Evolutionary conservation across 1,139 yeast genomes (phyloP).

Genomic region (Geotrichum restrictum): DNA sequence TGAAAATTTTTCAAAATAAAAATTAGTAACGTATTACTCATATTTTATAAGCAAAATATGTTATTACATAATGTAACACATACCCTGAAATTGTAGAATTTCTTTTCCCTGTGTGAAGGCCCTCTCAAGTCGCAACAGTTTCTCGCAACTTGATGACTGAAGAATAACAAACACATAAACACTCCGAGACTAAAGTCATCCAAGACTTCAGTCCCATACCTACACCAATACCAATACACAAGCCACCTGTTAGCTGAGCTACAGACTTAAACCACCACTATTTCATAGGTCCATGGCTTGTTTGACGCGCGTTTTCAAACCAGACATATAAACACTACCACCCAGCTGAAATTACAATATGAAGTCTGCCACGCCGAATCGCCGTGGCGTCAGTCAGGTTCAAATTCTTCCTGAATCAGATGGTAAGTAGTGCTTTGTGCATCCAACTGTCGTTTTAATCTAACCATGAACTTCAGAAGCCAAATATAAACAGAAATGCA

Average conservation of each 20-base stretch:
- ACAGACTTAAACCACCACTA: no score
- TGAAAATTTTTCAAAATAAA: neutral
- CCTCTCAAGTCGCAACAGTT: no score
- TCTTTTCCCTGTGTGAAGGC: neutral
- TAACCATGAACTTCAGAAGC: conserved; percentile 27
- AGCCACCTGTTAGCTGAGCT: no score
- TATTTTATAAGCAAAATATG: neutral
- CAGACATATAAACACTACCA: neutral
- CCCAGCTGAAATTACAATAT: neutral
- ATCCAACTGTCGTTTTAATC: neutral
- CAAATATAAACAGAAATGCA: conserved; percentile 56
- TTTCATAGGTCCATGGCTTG: no score
- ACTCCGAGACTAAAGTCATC: no score
- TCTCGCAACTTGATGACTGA: no score
- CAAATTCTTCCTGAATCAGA: conserved; percentile 17
- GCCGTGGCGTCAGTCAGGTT: conserved; percentile 9
- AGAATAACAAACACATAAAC: no score
- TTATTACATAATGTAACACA: no score
- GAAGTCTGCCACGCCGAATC: conserved; percentile 14
- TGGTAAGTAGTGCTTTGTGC: conserved; percentile 10
- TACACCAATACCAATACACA: no score
- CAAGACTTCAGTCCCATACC: no score
- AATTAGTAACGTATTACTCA: neutral
- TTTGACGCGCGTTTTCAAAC: no score
- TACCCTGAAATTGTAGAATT: neutral